Base-by-base conservation (phyloP, 2,329 filamentous ascomycete genomes). In the Aspergillus pseudonomiae region DNA sequence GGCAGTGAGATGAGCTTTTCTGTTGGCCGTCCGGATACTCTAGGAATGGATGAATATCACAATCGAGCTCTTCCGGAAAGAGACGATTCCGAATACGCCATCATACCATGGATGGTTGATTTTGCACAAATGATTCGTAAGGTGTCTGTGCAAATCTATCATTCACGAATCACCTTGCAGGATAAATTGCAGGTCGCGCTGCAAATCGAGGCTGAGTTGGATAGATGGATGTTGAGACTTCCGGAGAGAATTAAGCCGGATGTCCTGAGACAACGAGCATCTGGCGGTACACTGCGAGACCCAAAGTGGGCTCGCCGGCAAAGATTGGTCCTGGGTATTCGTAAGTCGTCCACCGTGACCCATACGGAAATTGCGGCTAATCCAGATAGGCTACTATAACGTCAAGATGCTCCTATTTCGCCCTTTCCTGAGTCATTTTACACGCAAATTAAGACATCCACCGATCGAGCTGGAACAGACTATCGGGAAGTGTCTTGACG, bases 31-130 rank as follows among this genome's bases (percentile, higher is more conserved):
- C 82, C 82, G 0, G 81, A 84, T 60, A 82, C 81, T 3, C 74
- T 84, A 3, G 82, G 82, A 26, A 77, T 81, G 62, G 82, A 84
- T 36, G 72, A 81, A 60, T 84, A 82, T 60, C 82, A 84, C 62
- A 84, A 83, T 58, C 77, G 82, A 32, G 73, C 68, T 16, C 70
- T 78, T n/a, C 77, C 77, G 2, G 68, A 70, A 9, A 65, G 77
- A 30, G 73, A 79, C 55, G 70, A 75, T 53, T 73, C 75, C 0
- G 76, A 78, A 63, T 75, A 73, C 53, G 72, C 75, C 28, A 79
- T 81, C 12, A 77, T 80, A n/a, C 74, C 77, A 0, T 77, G 73
- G 67, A 80, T 79, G 78, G 74, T 79, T 28, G 75, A 76, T 16
- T 74, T 80, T 30, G 76, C 79, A 2, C 73, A 75, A 45, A 79